Conservation (phyloP, 164 flowering plant genomes). For the Magnolia kwangsiensis region DNA sequence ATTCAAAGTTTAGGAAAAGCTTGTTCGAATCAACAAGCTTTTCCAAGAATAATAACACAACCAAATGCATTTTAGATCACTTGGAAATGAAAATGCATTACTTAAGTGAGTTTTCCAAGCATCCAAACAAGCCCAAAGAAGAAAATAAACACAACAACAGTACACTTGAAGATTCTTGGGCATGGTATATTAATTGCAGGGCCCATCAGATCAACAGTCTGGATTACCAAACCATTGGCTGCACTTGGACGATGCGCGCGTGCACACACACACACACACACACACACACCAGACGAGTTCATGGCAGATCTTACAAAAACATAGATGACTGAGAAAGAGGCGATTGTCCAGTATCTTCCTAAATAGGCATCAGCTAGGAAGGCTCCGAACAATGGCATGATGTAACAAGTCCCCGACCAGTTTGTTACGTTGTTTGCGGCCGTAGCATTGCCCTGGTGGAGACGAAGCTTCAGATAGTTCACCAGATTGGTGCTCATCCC, state of each 20-base stretch:
- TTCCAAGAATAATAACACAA: too few relatives aligned
- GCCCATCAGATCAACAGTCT: too few relatives aligned
- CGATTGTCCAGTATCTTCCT: constrained; percentile 46
- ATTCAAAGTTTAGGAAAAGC: too few relatives aligned
- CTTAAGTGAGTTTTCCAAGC: too few relatives aligned
- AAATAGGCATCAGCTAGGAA: constrained; percentile 44
- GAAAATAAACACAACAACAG: too few relatives aligned
- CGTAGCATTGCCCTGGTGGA: constrained; percentile 27
- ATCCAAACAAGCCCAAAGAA: too few relatives aligned
- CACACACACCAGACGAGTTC: neutral
- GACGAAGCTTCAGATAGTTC: constrained; percentile 24
- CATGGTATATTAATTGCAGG: neutral
- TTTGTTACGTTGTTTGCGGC: constrained; percentile 37
- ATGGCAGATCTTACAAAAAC: constrained; percentile 37
- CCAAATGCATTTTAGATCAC: too few relatives aligned
- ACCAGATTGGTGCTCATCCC: constrained; percentile 48
- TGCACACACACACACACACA: neutral
- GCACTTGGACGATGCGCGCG: neutral
- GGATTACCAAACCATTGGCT: neutral
- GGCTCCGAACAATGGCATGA: constrained; percentile 41
- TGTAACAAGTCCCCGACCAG: constrained; percentile 46
- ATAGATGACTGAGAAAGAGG: constrained; percentile 34
- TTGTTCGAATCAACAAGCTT: too few relatives aligned
- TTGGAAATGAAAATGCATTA: too few relatives aligned
- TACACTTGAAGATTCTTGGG: neutral